A percentile compares a stretch with the other conserved stretches of the same genome.
Conservation (phyloP, 306 rosid species). For the Bauhinia variegata region DNA sequence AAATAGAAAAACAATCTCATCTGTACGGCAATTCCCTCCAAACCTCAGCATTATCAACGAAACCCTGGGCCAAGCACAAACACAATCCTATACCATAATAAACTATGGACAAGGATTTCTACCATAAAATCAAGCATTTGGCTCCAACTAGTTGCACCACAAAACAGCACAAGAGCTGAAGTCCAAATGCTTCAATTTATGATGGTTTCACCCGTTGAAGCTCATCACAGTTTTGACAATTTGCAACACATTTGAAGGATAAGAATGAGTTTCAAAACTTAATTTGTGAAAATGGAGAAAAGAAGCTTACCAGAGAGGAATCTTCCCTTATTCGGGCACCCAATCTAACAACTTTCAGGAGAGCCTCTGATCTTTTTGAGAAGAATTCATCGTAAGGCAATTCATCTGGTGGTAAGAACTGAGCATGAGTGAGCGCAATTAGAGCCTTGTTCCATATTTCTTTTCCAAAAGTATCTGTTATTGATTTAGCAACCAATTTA, state of each 20-base stretch:
- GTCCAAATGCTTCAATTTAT: slow-evolving; percentile 11
- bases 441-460: slow-evolving; percentile 87
- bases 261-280: background rate
- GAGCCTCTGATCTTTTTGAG: slow-evolving; percentile 85
- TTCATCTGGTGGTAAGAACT: slow-evolving; percentile 92
- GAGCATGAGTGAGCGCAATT: slow-evolving; percentile 88
- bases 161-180: slow-evolving; percentile 8
- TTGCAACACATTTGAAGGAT: slow-evolving; percentile 7
- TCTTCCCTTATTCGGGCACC: slow-evolving; percentile 73
- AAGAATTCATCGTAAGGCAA: slow-evolving; percentile 81
- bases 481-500: slow-evolving; percentile 76
- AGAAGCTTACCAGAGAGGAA: slow-evolving; percentile 53
- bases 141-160: slow-evolving; percentile 14
- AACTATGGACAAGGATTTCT: slow-evolving; percentile 14
- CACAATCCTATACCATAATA: background rate
- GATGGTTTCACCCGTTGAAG: background rate
- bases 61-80: background rate
- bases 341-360: slow-evolving; percentile 56
- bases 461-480: slow-evolving; percentile 82
- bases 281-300: slow-evolving; percentile 9
- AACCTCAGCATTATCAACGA: too few relatives aligned
- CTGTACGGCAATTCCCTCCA: too few relatives aligned
- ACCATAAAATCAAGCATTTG: slow-evolving; percentile 15
- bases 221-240: background rate
- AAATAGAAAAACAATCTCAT: too few relatives aligned